Base-by-base conservation (phyloP, 805 yeast genomes). In the Ogataea parapolymorpha region DNA sequence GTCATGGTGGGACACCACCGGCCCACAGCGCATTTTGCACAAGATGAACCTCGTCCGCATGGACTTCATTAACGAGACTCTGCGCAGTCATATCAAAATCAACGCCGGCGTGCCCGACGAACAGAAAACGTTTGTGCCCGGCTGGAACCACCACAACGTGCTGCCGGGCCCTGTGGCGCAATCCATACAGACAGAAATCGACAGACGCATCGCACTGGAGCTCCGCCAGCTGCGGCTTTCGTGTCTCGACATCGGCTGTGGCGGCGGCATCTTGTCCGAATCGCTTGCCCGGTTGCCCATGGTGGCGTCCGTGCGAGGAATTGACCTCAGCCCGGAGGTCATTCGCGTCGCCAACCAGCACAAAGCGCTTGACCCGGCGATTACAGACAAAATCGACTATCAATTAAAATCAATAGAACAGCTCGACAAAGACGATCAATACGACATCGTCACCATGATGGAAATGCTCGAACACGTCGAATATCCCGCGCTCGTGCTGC, bases 1-100 rank as follows among this genome's bases (percentile, higher is more conserved):
- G n/a, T 65, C 87, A n/a, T 93, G 99, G 99, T 93, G 99, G 99
- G 96, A 93, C 54, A 80, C 85, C 11, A 66, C 80, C 49, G 99
- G 99, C 0, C 84, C 97, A 1, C 98, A 93, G 59, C 69, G 99
- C 28, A 86, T 93, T 41, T 72, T 93, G 31, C 98, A 93, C 65
- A 85, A 89, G 65, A 91, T 93, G 99, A 93, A 93, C 60, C 68
- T 87, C 36, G 70, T 87, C 39, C 69, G 99, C 48, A 75, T 91
- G 84, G 96, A 89, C 60, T 93, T 89, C 58, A 80, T 93, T 36
- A 78, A 76, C 47, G 74, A 74, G 4, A 82, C 80, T 0, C 65
- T 91, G 20, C 66, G 68, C 49, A 48, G 54, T 6, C 67, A 73
- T 42, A 47, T 76, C 23, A 58, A 59, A 33, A 58, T 78, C 44